A percentile compares a stretch with the other conserved stretches of the same genome.
These are phyloP conservation scores for Aphanomyces cochlioides DNA, from an alignment of 352 stramenopile genomes.

Conservation along the genomic window DNA sequence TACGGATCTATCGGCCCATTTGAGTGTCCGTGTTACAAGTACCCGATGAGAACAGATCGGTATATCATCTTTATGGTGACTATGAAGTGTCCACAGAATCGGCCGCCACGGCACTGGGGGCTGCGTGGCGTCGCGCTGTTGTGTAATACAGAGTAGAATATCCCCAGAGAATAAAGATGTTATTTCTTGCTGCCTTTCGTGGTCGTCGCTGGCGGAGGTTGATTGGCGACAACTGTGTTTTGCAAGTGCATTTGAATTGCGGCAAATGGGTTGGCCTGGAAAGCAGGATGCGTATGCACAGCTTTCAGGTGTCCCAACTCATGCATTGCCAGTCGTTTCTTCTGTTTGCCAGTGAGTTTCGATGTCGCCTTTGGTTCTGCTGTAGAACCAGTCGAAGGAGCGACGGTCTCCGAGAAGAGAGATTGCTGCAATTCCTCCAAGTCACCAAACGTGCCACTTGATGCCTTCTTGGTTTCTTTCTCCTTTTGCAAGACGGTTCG, in stretches of 20 bases:
- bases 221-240: constrained; percentile 74
- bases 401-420: constrained; percentile 55
- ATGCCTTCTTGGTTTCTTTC: constrained; percentile 43
- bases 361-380: constrained; percentile 41
- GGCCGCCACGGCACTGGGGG: constrained; percentile 92
- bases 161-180: background rate
- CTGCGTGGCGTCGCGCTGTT: constrained; percentile 91
- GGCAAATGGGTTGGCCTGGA: constrained; percentile 78
- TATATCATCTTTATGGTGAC: constrained; percentile 97
- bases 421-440: constrained; percentile 67
- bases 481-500: constrained; percentile 57
- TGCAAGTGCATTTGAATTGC: constrained; percentile 84
- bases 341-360: constrained; percentile 71
- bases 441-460: constrained; percentile 62
- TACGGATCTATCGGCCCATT: constrained; percentile 91
- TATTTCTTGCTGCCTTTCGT: constrained; percentile 9
- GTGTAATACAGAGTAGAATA: constrained; percentile 89
- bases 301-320: constrained; percentile 81
- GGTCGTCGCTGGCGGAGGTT: constrained; percentile 40
- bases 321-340: constrained; percentile 76
- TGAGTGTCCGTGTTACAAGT: constrained; percentile 97
- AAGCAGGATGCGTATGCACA: constrained; percentile 76
- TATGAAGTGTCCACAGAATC: constrained; percentile 84
- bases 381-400: background rate
- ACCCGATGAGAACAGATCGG: constrained; percentile 90